These are phyloP conservation scores for Albifimbria verrucaria DNA, from an alignment of 2,329 filamentous ascomycete species.

Conservation along the genomic window DNA sequence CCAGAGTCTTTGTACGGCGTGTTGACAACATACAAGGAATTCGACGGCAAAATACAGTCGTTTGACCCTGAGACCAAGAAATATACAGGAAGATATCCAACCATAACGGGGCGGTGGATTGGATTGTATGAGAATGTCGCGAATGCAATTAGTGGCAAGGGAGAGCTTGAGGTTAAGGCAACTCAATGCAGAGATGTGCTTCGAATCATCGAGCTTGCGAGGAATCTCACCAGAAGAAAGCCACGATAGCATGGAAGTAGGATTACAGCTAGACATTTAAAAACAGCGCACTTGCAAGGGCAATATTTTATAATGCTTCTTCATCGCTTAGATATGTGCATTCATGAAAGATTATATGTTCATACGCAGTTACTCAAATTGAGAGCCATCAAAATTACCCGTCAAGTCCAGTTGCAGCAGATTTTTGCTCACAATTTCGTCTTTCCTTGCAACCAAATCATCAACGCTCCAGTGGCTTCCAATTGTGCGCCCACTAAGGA, in stretches of 20 bases:
- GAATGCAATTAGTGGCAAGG: slow-evolving; percentile 33
- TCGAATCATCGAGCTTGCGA: slow-evolving; percentile 33
- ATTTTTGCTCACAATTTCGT: background rate
- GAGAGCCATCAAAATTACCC: background rate
- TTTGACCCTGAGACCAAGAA: slow-evolving; percentile 25
- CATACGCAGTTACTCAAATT: background rate
- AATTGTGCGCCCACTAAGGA: background rate
- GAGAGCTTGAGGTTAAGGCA: slow-evolving; percentile 34
- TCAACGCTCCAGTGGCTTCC: background rate
- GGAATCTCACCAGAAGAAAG: slow-evolving; percentile 32
- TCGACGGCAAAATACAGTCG: slow-evolving; percentile 27
- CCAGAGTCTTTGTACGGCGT: slow-evolving; percentile 15
- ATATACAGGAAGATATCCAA: slow-evolving; percentile 35
- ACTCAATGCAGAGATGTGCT: slow-evolving; percentile 35
- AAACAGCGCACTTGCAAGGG: too few species aligned
- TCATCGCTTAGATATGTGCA: too few species aligned
- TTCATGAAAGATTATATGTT: too few species aligned
- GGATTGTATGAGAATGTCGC: slow-evolving; percentile 37
- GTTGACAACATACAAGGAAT: slow-evolving; percentile 34
- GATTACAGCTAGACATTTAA: too few species aligned
- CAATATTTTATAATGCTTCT: too few species aligned
- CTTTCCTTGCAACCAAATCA: background rate
- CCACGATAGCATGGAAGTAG: slow-evolving; percentile 23
- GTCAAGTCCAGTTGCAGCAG: background rate
- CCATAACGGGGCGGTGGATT: slow-evolving; percentile 33